These are phyloP conservation scores for Sporothrix schenckii DNA, from an alignment of 2,329 filamentous ascomycete genomes.

Conservation along the genomic window DNA sequence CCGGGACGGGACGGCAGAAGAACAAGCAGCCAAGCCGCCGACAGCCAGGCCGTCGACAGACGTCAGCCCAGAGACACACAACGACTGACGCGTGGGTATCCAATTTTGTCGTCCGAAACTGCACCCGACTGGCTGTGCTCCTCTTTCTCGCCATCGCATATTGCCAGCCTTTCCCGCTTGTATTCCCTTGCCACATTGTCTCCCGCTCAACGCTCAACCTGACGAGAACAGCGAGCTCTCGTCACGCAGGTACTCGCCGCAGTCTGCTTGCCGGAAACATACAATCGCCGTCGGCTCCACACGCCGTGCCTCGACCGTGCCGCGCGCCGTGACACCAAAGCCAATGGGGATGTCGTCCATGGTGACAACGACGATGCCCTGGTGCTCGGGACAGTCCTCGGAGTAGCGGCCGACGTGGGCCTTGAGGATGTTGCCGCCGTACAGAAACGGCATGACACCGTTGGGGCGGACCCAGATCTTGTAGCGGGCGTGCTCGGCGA, in stretches of 20 bases:
- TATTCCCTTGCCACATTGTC: not conserved
- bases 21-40: no score
- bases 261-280: conserved; percentile 89
- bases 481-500: conserved; percentile 88
- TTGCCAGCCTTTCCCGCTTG: no score
- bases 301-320: conserved; percentile 78
- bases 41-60: no score
- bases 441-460: conserved; percentile 96
- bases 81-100: not conserved
- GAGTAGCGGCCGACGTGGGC: conserved; percentile 75
- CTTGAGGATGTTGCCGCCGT: conserved; percentile 83
- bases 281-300: conserved; percentile 89
- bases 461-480: conserved; percentile 98
- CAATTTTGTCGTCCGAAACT: not conserved
- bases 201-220: conserved; percentile 29
- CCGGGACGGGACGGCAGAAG: no score
- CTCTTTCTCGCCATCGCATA: not conserved
- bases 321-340: conserved; percentile 88
- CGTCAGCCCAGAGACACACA: not conserved
- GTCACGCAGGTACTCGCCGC: conserved; percentile 91
- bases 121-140: not conserved
- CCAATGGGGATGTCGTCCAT: conserved; percentile 95
- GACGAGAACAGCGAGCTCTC: conserved; percentile 65
- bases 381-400: conserved; percentile 91
- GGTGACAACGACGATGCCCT: conserved; percentile 83